Evolutionary conservation across 2,329 filamentous ascomycete genomes (phyloP).

Genomic region (Aspergillus awamori): DNA sequence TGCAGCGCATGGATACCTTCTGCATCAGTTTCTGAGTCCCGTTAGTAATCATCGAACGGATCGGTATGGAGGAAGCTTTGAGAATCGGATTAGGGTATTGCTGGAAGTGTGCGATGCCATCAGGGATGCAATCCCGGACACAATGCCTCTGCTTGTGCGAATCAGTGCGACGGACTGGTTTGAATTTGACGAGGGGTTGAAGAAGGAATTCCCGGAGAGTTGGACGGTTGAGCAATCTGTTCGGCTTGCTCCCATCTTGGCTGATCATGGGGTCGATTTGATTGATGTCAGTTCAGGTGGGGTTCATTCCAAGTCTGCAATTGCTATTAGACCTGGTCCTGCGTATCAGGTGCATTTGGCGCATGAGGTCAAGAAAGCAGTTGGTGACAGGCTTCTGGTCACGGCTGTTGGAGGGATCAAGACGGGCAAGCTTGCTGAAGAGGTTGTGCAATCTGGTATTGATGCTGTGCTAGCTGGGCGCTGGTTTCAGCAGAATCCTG

Average conservation of each 20-base stretch:
- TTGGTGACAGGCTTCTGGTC: constrained; percentile 23
- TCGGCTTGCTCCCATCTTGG: constrained; percentile 9
- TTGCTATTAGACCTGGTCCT: constrained; percentile 22
- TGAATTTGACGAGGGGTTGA: constrained; percentile 39
- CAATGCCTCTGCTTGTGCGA: constrained; percentile 61
- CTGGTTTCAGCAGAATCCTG: constrained; percentile 62
- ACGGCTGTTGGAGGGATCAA: constrained; percentile 28
- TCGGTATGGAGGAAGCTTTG: constrained; percentile 24
- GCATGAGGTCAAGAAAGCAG: constrained; percentile 26
- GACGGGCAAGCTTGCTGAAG: constrained; percentile 20
- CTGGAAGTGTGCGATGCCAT: constrained; percentile 25
- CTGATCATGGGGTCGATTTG: constrained; percentile 16
- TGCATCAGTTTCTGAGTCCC: constrained; percentile 31
- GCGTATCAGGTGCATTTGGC: constrained; percentile 32
- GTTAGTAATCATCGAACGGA: constrained; percentile 29
- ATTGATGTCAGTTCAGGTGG: constrained; percentile 8
- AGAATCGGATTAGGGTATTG: constrained; percentile 16
- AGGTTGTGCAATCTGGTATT: constrained; percentile 51
- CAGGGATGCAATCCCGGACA: constrained; percentile 51
- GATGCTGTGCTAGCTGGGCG: constrained; percentile 57
- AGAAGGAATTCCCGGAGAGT: constrained; percentile 22
- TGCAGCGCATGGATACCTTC: constrained; percentile 31
- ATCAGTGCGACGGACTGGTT: constrained; percentile 68
- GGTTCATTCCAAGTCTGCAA: constrained; percentile 11
- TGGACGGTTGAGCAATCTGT: constrained; percentile 22